Evolutionary conservation across 805 yeast species (phyloP), one percentile per base, ranked within the genome.

Genomic region (Candida michaelii): DNA sequence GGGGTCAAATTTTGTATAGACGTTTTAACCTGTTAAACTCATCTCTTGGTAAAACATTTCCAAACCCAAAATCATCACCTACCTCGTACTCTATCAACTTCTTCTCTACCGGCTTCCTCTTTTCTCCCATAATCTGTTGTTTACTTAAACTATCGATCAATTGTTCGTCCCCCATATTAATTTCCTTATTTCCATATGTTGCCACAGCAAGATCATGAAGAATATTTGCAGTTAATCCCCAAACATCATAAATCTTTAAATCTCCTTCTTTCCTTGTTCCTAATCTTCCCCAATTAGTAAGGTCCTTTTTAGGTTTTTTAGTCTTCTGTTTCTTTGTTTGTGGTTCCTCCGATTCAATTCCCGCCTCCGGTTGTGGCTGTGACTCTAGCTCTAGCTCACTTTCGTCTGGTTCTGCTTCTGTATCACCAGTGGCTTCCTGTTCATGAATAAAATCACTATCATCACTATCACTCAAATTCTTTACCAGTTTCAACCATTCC

Each of bases 171-270:
- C 86, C 88, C 3, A 41, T 37, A 15, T 46, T 33, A 2, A 33
- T 36, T 6, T 47, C 42, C 9, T 34, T 36, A 2, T 40, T 12
- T n/a, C 46, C 36, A 54, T 78, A 76, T 3, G 76, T 65, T 8
- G 84, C 69, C 43, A 71, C 73, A 1, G 89, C 82, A 21, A 85
- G 54, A 56, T 85, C 91, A 52, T 78, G 85, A n/a, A 85, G 56
- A 8, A 85, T 85, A 55, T 83, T 84, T 2, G 90, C 91, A 0
- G 93, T 85, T 27, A 85, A 63, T 0, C 95, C 95, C 95, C 93
- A 85, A 4, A 86, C 82, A 54, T 84, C 85, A 54, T 85, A 79
- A 29, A 81, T 73, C 42, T 73, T 69, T 50, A 74, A 58, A 16
- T 48, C 56, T 10, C 65, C 55, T 43, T 68, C 64, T 16, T 70